Evolutionary conservation across 2,329 filamentous ascomycete genomes (phyloP).

Genomic region (Pyrenophora seminiperda): DNA sequence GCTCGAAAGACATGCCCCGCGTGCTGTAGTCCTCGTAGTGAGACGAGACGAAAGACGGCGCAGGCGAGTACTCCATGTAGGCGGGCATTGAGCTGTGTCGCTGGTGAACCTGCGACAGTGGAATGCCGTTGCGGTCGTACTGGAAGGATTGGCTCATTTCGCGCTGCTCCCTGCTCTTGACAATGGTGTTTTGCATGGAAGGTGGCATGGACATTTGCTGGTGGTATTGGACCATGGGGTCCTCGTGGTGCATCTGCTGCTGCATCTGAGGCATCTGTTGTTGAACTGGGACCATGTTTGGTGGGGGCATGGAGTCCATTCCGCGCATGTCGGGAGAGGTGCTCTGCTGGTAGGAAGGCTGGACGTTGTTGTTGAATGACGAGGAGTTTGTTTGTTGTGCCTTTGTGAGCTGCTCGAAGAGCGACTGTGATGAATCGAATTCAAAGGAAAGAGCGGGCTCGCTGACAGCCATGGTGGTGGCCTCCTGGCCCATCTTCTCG

Average conservation of each 20-base stretch:
- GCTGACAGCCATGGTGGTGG: constrained; percentile 93
- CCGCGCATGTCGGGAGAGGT: constrained; percentile 88
- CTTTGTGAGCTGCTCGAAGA: constrained; percentile 99
- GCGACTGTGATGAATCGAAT: constrained; percentile 97
- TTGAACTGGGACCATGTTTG: constrained; percentile 71
- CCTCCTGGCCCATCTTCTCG: constrained; percentile 99
- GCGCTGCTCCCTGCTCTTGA: constrained; percentile 84
- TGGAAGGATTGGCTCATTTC: constrained; percentile 76
- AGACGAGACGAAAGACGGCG: constrained; percentile 97
- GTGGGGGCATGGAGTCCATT: constrained; percentile 92
- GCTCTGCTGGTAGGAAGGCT: constrained; percentile 76
- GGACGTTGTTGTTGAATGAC: constrained; percentile 78
- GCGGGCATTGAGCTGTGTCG: constrained; percentile 98
- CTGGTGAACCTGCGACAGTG: constrained; percentile 81
- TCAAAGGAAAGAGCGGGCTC: constrained; percentile 98
- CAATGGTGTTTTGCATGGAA: constrained; percentile 71
- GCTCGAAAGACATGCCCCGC: constrained; percentile 93
- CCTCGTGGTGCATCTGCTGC: constrained; percentile 63
- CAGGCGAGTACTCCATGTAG: constrained; percentile 97
- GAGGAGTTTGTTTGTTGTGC: constrained; percentile 98
- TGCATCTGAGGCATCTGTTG: constrained; percentile 48
- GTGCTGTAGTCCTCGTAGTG: constrained; percentile 98
- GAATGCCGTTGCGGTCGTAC: constrained; percentile 91
- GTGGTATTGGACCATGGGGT: constrained; percentile 72
- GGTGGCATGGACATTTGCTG: constrained; percentile 75